Conservation (phyloP, 768 basidiomycete species). For the Ephemerocybe angulata region DNA sequence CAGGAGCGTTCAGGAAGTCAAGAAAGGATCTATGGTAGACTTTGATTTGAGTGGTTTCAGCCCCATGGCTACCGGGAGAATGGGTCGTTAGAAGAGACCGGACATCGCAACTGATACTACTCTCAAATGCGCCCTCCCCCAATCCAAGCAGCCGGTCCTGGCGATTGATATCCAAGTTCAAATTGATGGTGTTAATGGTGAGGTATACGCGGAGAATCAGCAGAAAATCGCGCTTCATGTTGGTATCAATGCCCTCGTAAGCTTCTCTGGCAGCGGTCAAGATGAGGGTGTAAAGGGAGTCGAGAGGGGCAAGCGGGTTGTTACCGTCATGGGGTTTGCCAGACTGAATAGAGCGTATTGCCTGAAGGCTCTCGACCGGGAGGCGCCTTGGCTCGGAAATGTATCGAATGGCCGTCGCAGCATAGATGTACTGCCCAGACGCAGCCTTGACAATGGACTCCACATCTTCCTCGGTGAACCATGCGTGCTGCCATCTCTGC, state of each 20-base stretch:
- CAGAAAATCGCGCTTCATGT: not conserved
- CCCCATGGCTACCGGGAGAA: too few species aligned
- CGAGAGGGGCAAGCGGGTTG: slow-evolving; percentile 6
- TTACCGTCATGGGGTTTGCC: not conserved
- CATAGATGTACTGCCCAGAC: slow-evolving; percentile 15
- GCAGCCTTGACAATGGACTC: slow-evolving; percentile 7
- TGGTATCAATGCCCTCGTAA: not conserved
- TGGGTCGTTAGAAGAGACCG: not conserved
- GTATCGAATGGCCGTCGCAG: slow-evolving; percentile 10
- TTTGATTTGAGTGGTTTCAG: too few species aligned
- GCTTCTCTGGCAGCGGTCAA: not conserved
- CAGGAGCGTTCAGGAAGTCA: too few species aligned
- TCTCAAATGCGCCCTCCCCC: not conserved
- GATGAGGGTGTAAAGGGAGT: slow-evolving; percentile 5
- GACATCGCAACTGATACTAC: not conserved
- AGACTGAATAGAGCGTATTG: not conserved
- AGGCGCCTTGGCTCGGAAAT: slow-evolving; percentile 11
- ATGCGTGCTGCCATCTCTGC: too few species aligned
- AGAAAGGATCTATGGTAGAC: too few species aligned
- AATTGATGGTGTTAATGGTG: not conserved
- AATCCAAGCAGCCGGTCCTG: not conserved
- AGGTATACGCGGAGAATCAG: not conserved
- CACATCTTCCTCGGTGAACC: slow-evolving; percentile 2
- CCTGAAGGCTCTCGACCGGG: not conserved
- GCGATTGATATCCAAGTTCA: too few species aligned